phyloP scores from a whole-genome alignment of 495 filamentous ascomycete genomes.

The Extremus antarcticus region DNA sequence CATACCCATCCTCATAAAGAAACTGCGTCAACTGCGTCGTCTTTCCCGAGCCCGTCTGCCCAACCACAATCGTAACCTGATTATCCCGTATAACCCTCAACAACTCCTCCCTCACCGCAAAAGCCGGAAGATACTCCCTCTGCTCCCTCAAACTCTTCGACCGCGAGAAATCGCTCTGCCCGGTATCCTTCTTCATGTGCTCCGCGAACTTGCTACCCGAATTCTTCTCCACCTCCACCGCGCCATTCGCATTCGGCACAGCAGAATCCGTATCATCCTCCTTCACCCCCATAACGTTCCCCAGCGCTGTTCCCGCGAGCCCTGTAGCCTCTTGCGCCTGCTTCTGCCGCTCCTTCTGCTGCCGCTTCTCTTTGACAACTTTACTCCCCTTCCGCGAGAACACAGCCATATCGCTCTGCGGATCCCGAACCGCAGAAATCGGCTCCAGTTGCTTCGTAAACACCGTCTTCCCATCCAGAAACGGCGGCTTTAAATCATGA shows the following conservation, averaged over 20 bases:
- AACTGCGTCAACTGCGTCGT: conserved; percentile 96
- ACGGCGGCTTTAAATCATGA: conserved; percentile 89
- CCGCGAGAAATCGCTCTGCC: conserved; percentile 83
- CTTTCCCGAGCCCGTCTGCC: conserved; percentile 93
- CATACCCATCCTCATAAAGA: conserved; percentile 87
- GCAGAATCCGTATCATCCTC: conserved; percentile 91
- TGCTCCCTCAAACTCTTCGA: conserved; percentile 88
- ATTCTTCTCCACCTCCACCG: conserved; percentile 65
- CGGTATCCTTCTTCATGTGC: conserved; percentile 72
- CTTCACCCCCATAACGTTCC: conserved; percentile 89
- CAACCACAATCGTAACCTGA: conserved; percentile 92
- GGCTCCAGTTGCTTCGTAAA: conserved; percentile 98
- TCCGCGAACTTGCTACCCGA: conserved; percentile 76
- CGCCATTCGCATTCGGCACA: conserved; percentile 49
- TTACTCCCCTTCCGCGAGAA: conserved; percentile 93
- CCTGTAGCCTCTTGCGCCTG: conserved; percentile 95
- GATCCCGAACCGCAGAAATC: conserved; percentile 82
- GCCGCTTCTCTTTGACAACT: conserved; percentile 80
- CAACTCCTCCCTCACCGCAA: conserved; percentile 94
- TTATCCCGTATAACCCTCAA: conserved; percentile 90
- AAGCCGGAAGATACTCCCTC: conserved; percentile 86
- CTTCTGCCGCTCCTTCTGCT: conserved; percentile 86
- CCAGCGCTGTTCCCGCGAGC: conserved; percentile 79
- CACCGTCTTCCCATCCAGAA: conserved; percentile 85
- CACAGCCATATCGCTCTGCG: conserved; percentile 97